A percentile compares a stretch with the other conserved stretches of the same genome.
Evolutionary conservation across 441 rosid genomes (phyloP).

Genomic region (Populus hybrid): DNA sequence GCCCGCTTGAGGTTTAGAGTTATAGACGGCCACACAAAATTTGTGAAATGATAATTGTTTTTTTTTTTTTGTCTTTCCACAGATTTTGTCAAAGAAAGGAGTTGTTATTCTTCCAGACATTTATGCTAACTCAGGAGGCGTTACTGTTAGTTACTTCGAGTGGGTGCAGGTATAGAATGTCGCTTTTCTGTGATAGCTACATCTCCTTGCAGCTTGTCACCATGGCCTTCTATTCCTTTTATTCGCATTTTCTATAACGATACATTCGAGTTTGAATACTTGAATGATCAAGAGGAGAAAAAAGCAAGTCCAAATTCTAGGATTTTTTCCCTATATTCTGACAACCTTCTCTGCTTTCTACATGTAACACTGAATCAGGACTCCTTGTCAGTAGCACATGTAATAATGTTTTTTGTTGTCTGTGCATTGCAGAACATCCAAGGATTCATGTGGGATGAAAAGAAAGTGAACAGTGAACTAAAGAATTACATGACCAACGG

Average conservation of each 20-base stretch:
- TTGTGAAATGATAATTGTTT: background rate
- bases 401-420: background rate
- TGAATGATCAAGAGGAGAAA: too few species aligned
- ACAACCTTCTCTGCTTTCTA: too few species aligned
- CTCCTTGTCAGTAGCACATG: background rate
- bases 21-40: background rate
- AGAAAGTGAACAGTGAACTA: conserved; percentile 76
- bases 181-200: background rate
- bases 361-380: background rate
- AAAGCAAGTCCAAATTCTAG: too few species aligned
- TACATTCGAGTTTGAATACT: too few species aligned
- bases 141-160: conserved; percentile 94
- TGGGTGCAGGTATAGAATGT: conserved; percentile 78
- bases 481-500: conserved; percentile 80
- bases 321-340: too few species aligned
- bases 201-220: background rate
- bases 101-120: conserved; percentile 88
- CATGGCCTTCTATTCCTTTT: background rate
- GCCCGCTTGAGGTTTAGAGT: conserved; percentile 4
- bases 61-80: conserved; percentile 14
- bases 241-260: too few species aligned
- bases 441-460: conserved; percentile 99
- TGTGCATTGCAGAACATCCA: conserved; percentile 68
- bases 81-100: conserved; percentile 91
- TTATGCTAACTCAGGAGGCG: conserved; percentile 95